A percentile compares a stretch with the other conserved stretches of the same genome.
Evolutionary conservation across 2,329 filamentous ascomycete genomes (phyloP).

Genomic region (Pseudogymnoascus sp.): DNA sequence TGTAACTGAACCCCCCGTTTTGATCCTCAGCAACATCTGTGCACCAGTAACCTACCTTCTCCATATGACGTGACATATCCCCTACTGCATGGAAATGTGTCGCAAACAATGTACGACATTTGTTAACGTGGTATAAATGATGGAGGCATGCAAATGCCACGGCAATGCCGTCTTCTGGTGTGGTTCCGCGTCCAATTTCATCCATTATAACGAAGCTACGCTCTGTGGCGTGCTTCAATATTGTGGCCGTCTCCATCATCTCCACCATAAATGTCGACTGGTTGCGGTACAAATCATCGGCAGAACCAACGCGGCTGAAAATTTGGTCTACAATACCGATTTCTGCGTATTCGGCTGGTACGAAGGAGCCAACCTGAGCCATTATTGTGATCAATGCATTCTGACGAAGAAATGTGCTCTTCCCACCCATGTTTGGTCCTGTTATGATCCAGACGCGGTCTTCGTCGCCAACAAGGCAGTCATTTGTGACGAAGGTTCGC

Average conservation of each 20-base stretch:
- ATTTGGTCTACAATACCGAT: slow-evolving; percentile 93
- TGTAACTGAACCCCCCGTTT: slow-evolving; percentile 69
- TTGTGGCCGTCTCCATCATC: slow-evolving; percentile 93
- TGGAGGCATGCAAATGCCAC: slow-evolving; percentile 84
- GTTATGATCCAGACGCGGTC: slow-evolving; percentile 62
- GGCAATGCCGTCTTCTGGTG: slow-evolving; percentile 83
- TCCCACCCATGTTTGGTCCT: slow-evolving; percentile 97
- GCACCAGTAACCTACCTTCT: slow-evolving; percentile 57
- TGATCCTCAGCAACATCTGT: slow-evolving; percentile 76
- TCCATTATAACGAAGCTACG: slow-evolving; percentile 96
- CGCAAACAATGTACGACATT: slow-evolving; percentile 78
- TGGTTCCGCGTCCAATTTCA: slow-evolving; percentile 90
- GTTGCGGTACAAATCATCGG: slow-evolving; percentile 88
- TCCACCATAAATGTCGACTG: slow-evolving; percentile 99
- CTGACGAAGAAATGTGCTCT: slow-evolving; percentile 91
- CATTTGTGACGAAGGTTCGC: slow-evolving; percentile 74
- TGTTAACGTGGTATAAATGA: slow-evolving; percentile 72
- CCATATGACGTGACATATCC: slow-evolving; percentile 55
- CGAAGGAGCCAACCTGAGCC: slow-evolving; percentile 86
- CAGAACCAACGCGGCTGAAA: slow-evolving; percentile 87
- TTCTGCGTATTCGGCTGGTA: slow-evolving; percentile 79
- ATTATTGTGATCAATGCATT: slow-evolving; percentile 92
- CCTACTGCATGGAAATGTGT: slow-evolving; percentile 88
- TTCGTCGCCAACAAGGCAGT: slow-evolving; percentile 71
- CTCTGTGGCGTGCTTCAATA: slow-evolving; percentile 75